Conservation (phyloP, 768 basidiomycete species). For the Mycena vitilis region DNA sequence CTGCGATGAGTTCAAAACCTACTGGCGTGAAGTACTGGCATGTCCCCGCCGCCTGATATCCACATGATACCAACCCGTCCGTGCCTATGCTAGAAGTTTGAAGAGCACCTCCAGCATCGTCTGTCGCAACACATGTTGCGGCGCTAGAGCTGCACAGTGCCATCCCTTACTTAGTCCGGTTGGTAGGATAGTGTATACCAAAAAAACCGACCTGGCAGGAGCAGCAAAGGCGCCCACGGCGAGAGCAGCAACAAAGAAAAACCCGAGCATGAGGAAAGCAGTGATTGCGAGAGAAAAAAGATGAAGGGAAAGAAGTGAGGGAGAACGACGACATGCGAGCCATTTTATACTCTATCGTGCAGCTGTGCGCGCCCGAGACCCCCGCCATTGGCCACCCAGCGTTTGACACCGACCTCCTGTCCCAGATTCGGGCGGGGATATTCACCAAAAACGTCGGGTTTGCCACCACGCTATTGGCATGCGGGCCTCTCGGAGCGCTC, state of each 20-base stretch:
- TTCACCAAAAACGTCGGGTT: too few relatives aligned
- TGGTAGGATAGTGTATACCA: background rate
- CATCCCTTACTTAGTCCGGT: too few relatives aligned
- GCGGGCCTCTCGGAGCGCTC: too few relatives aligned
- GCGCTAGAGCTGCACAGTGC: background rate
- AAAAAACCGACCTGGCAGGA: background rate
- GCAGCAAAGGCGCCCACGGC: background rate
- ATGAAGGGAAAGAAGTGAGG: background rate
- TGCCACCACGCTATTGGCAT: too few relatives aligned
- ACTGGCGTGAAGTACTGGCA: slow-evolving; percentile 3
- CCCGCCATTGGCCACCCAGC: too few relatives aligned
- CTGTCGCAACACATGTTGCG: background rate
- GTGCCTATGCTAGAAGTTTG: background rate
- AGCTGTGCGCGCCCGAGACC: background rate
- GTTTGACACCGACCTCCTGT: too few relatives aligned
- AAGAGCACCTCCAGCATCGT: background rate
- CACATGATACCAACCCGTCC: background rate
- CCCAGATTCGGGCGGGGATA: too few relatives aligned
- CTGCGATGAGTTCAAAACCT: background rate
- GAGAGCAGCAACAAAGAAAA: background rate
- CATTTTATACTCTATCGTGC: background rate
- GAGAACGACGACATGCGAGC: background rate
- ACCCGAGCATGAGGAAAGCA: background rate
- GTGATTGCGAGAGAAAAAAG: background rate
- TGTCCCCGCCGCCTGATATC: background rate